phyloP scores from a whole-genome alignment of 495 filamentous ascomycete species.

The Friedmanniomyces simplex region DNA sequence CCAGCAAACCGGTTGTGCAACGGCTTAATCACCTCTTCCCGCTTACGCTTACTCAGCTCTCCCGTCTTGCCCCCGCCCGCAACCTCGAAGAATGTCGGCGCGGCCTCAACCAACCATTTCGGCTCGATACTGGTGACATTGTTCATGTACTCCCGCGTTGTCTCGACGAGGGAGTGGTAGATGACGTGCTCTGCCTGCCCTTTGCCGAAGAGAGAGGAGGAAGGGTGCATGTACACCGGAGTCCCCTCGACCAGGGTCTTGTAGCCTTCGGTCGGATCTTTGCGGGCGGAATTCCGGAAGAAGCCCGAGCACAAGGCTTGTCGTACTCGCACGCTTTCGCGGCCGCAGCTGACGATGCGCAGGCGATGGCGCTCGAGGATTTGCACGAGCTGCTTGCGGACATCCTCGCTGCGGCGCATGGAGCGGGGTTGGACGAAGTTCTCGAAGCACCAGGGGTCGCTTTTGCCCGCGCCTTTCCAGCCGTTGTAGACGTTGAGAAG shows the following conservation, averaged over 20 bases:
- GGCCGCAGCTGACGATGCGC: slow-evolving; percentile 69
- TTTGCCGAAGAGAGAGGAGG: slow-evolving; percentile 85
- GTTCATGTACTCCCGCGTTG: slow-evolving; percentile 97
- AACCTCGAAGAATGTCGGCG: slow-evolving; percentile 97
- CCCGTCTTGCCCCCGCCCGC: slow-evolving; percentile 76
- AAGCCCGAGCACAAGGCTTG: slow-evolving; percentile 87
- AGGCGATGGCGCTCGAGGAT: slow-evolving; percentile 89
- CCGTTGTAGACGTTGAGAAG: slow-evolving; percentile 92
- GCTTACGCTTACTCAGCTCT: slow-evolving; percentile 73
- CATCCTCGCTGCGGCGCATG: slow-evolving; percentile 83
- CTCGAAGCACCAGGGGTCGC: slow-evolving; percentile 88
- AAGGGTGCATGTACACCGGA: slow-evolving; percentile 87
- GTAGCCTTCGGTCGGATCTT: slow-evolving; percentile 93
- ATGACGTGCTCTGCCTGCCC: slow-evolving; percentile 83
- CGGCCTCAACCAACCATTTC: slow-evolving; percentile 84
- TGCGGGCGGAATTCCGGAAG: slow-evolving; percentile 90
- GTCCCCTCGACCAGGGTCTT: slow-evolving; percentile 94
- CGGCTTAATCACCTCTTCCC: slow-evolving; percentile 88
- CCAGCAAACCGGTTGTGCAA: slow-evolving; percentile 84
- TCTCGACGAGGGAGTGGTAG: slow-evolving; percentile 79
- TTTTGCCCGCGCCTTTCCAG: slow-evolving; percentile 76
- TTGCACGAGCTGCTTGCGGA: slow-evolving; percentile 78
- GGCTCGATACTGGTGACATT: slow-evolving; percentile 84
- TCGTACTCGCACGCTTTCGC: slow-evolving; percentile 78
- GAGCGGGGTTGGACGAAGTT: slow-evolving; percentile 91